Base-by-base conservation (phyloP, 2,329 filamentous ascomycete genomes). In the Daldinia eschscholtzii region DNA sequence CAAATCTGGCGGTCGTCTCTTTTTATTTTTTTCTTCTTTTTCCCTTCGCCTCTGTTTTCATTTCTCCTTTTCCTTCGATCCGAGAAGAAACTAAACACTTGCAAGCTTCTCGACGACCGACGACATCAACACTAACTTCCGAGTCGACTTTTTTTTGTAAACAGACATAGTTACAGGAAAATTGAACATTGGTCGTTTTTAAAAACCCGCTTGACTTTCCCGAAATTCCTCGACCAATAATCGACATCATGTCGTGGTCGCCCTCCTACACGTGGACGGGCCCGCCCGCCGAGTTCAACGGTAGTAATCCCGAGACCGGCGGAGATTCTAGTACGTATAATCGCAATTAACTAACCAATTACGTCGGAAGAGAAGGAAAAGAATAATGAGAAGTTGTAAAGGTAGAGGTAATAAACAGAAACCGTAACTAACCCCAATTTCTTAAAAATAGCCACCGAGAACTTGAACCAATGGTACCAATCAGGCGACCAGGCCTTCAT, bases 401-500 rank as follows among this genome's bases (percentile, higher is more conserved):
- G 20, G 20, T 23, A 23, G 20, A 35, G 33, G 33, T 35, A 10
- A 35, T 35, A 35, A 48, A 30, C 18, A n/a, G 9, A 1, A 6
- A 68, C 35, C 18, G 18, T 57, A 61, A 37, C 68, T 72, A 68
- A 75, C 26, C 20, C 52, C 30, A 13, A 39, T 39, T n/a, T 52
- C 46, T 57, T 28, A 73, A 46, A 35, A 33, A 73, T 79, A 97
- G 94, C 86, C 75, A 88, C 84, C 79, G 90, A 93, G 78, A 98
- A 98, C 83, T 82, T 98, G 79, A 98, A 98, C 86, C 93, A 97
- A 89, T 97, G 94, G 93, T 98, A 92, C 83, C 87, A 93, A 74
- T 85, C 93, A 5, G 96, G 96, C 77, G 96, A 99, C 82, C 92
- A 94, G 83, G 93, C 94, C 79, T 98, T 93, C 84, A 98, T 98